phyloP scores from a whole-genome alignment of 768 basidiomycete genomes.

The Trametes villosa region DNA sequence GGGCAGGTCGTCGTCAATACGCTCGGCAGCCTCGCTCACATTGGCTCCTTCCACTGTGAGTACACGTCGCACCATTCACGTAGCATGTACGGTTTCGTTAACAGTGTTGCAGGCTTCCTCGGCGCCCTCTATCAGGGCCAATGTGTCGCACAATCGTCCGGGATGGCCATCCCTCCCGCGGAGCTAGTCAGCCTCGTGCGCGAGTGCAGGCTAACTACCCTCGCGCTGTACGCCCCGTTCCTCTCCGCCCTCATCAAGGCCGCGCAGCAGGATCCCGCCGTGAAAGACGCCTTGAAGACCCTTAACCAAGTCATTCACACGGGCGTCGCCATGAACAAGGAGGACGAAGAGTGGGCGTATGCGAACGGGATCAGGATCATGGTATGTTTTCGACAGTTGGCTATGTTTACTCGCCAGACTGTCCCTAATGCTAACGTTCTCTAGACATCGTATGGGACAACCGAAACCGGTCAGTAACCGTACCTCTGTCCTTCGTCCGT shows the following conservation, averaged over 20 bases:
- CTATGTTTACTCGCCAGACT: too few species aligned
- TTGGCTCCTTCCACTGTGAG: constrained; percentile 21
- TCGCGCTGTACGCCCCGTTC: constrained; percentile 26
- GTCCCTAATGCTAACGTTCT: not conserved
- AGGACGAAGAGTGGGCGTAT: constrained; percentile 26
- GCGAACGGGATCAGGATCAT: constrained; percentile 9
- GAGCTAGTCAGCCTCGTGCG: constrained; percentile 21
- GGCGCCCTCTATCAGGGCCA: constrained; percentile 9
- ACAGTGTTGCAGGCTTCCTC: not conserved
- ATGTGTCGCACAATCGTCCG: constrained; percentile 24
- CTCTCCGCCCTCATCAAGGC: constrained; percentile 17
- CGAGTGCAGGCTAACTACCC: constrained; percentile 13
- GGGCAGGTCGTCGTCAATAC: constrained; percentile 20
- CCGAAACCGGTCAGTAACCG: constrained; percentile 16
- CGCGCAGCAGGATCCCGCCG: constrained; percentile 9
- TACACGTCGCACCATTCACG: not conserved
- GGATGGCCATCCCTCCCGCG: constrained; percentile 11
- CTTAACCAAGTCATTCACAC: constrained; percentile 24
- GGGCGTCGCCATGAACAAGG: constrained; percentile 23
- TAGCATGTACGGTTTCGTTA: not conserved
- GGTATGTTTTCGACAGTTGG: constrained; percentile 10
- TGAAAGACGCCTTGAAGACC: constrained; percentile 6
- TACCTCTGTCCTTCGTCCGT: too few species aligned
- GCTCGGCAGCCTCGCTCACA: constrained; percentile 24
- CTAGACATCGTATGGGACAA: constrained; percentile 14